Conservation (phyloP, 176 grass and related monocot species). For the Musa itinerans region DNA sequence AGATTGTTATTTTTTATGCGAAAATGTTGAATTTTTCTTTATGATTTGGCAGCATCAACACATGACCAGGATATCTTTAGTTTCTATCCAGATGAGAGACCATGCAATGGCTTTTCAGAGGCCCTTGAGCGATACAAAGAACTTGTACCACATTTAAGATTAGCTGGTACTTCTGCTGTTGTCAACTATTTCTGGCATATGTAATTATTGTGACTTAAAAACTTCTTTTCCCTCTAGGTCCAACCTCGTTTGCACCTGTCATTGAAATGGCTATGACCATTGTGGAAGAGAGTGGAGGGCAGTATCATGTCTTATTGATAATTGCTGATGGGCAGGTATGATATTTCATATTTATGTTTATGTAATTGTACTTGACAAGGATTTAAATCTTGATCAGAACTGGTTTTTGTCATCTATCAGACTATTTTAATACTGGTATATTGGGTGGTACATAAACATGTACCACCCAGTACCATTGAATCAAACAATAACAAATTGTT, state of each 20-base stretch:
- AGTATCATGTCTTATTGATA: constrained; percentile 16
- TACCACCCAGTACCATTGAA: too few species aligned
- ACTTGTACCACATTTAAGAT: constrained; percentile 8
- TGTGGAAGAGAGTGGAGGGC: constrained; percentile 15
- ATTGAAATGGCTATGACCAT: constrained; percentile 21
- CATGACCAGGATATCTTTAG: constrained; percentile 12
- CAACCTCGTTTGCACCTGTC: constrained; percentile 14
- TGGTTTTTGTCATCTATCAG: not conserved
- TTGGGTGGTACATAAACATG: too few species aligned
- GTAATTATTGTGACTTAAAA: not conserved
- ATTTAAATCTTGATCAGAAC: not conserved
- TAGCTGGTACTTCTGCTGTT: constrained; percentile 9
- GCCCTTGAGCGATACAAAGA: constrained; percentile 8
- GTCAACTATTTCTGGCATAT: not conserved
- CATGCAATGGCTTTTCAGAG: constrained; percentile 17
- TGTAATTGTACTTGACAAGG: not conserved
- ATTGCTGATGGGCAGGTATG: constrained; percentile 15
- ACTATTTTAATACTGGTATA: too few species aligned
- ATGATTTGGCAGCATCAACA: constrained; percentile 17
- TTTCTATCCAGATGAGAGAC: constrained; percentile 8
- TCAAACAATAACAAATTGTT: too few species aligned
- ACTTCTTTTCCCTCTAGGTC: not conserved
- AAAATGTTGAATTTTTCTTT: not conserved
- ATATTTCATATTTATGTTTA: not conserved
- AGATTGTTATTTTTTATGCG: not conserved